Conservation (phyloP, 2,329 filamentous ascomycete species). For the Rugonectria rugulosa region DNA sequence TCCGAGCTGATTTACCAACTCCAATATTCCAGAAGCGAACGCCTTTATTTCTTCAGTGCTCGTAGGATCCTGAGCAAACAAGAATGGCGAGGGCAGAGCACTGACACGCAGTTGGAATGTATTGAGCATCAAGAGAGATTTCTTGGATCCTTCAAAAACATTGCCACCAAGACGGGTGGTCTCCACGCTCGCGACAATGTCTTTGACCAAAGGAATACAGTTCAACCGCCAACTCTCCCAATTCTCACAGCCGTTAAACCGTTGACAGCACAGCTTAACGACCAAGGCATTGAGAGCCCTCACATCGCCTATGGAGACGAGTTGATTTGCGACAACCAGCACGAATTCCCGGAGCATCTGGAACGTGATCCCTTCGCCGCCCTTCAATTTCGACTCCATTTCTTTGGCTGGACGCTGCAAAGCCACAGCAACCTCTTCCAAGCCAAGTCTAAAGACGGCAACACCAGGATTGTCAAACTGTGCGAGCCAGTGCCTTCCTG, state of each 20-base stretch:
- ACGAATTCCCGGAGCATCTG: slow-evolving; percentile 21
- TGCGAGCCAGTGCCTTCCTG: slow-evolving; percentile 42
- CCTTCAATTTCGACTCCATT: slow-evolving; percentile 12
- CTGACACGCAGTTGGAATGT: slow-evolving; percentile 23
- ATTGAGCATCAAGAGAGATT: slow-evolving; percentile 21
- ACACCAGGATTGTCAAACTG: slow-evolving; percentile 25
- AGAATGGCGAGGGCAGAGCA: slow-evolving; percentile 25
- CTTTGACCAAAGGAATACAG: slow-evolving; percentile 30
- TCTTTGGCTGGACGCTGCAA: slow-evolving; percentile 6
- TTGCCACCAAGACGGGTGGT: neutral
- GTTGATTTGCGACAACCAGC: neutral
- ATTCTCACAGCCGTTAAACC: slow-evolving; percentile 3
- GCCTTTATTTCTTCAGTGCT: slow-evolving; percentile 4
- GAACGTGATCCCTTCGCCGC: slow-evolving; percentile 3
- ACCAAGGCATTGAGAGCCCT: slow-evolving; percentile 1
- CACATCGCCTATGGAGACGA: slow-evolving; percentile 7
- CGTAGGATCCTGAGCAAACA: neutral
- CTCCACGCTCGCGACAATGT: slow-evolving; percentile 27
- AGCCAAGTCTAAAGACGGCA: slow-evolving; percentile 3
- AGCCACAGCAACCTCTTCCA: slow-evolving; percentile 6
- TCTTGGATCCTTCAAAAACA: neutral
- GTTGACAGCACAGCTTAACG: neutral
- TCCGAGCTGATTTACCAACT: slow-evolving; percentile 22
- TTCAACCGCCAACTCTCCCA: slow-evolving; percentile 32
- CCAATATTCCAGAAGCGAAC: slow-evolving; percentile 22